Base-by-base conservation (phyloP, 768 basidiomycete genomes). In the Russula compacta region DNA sequence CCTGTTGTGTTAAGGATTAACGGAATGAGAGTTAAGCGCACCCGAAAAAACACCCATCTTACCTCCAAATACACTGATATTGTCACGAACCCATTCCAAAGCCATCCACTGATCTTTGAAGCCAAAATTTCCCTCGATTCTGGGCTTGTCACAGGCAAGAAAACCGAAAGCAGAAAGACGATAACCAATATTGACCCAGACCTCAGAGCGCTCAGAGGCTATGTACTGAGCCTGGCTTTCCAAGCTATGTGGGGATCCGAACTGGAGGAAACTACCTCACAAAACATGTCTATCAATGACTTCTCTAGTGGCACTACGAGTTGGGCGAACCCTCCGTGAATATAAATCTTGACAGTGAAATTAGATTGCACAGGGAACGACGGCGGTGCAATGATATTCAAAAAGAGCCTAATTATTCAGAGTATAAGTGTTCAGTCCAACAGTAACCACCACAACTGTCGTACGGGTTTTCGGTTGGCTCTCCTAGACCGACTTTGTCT, bases 41-140 rank as follows among this genome's bases (percentile, higher is more conserved):
- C 14, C 3, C 57, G n/a, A 24, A 29, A 44, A 43, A 17, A 24
- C 8, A 9, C 21, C n/a, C 0, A 24, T 35, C 73, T 56, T 68
- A 82, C 87, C 89, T 71, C 88, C 89, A 64, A 90, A 91, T 0
- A 74, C 73, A 42, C 70, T 70, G 21, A 91, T 87, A 66, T 90
- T 87, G 17, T 79, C 79, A 49, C 75, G 80, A 29, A 90, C 74
- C 87, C 88, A 90, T 65, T 80, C 74, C n/a, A 90, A 68, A 0
- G 83, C 88, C 19, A 87, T 67, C 88, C 88, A 90, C 67, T 87
- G 87, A 67, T 91, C 89, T 71, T 89, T 90, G 75, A 91, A 91
- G 0, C 89, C 88, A 69, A 85, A 91, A 67, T 91, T 92, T 3
- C 89, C 89, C 15, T 75, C 74, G 49, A 91, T 69, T 44, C 72